phyloP scores from a whole-genome alignment of 257 asterid species.

The Solanum chiquidenum region DNA sequence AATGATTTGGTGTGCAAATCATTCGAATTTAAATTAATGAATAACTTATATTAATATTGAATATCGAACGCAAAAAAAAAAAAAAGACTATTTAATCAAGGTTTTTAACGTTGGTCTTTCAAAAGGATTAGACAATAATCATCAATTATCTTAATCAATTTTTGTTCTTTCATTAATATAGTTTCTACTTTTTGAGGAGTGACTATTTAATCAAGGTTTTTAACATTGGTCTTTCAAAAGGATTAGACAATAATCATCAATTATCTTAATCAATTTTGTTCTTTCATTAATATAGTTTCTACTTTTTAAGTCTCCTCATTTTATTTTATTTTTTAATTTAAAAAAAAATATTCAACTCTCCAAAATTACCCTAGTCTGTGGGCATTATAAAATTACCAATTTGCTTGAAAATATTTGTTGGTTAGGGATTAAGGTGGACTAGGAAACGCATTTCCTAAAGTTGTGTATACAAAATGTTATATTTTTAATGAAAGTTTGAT shows the following conservation, averaged over 20 bases:
- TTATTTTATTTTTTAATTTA: background rate
- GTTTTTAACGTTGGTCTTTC: background rate
- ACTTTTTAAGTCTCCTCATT: background rate
- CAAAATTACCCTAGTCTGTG: background rate
- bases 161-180: background rate
- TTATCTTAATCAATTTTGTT: background rate
- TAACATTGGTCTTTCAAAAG: background rate
- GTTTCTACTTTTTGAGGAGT: background rate
- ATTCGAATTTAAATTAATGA: background rate
- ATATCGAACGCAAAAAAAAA: too few species aligned
- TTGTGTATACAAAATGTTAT: background rate
- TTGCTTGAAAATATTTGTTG: background rate
- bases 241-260: background rate
- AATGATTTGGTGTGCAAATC: background rate
- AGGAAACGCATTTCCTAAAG: background rate
- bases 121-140: background rate
- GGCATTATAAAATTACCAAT: background rate
- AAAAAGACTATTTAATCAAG: background rate
- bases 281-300: background rate
- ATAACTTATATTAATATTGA: too few species aligned
- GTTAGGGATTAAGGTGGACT: background rate
- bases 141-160: background rate
- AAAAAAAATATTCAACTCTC: background rate
- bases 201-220: too few species aligned
- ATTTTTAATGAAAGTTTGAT: background rate